Percentiles rank a stretch among this genome's conserved stretches.
These are phyloP conservation scores for Tieghemostelium lacteum DNA, from an alignment of 78 protist genomes.

Conservation along the genomic window DNA sequence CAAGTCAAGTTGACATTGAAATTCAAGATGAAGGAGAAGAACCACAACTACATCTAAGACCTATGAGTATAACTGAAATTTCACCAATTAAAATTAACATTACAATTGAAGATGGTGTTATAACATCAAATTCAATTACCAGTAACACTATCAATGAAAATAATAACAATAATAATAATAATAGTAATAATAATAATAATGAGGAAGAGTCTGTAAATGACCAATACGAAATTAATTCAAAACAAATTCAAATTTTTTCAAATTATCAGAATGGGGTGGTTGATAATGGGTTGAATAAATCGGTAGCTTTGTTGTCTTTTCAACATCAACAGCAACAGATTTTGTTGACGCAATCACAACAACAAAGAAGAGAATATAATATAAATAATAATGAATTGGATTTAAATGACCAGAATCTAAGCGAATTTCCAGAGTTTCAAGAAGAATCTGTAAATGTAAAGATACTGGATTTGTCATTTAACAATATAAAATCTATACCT, in stretches of 20 bases:
- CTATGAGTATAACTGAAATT: neutral
- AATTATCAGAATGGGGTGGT: constrained; percentile 8
- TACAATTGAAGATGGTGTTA: neutral
- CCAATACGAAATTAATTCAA: constrained; percentile 3
- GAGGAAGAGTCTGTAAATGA: neutral
- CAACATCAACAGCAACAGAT: constrained; percentile 8
- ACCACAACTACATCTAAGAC: neutral
- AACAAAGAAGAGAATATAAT: neutral
- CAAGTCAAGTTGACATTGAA: neutral
- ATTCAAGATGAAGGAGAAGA: neutral
- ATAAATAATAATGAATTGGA: constrained; percentile 22
- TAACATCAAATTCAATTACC: neutral
- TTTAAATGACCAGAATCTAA: constrained; percentile 27
- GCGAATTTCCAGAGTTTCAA: constrained; percentile 14
- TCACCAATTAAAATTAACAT: neutral
- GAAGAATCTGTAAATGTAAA: neutral
- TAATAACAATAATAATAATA: neutral
- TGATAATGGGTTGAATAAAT: neutral
- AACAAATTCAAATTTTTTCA: neutral
- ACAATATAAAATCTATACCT: constrained; percentile 40
- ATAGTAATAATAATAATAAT: neutral
- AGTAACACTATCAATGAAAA: neutral
- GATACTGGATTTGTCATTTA: constrained; percentile 59
- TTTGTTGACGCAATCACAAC: neutral
- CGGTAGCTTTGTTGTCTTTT: neutral